Conservation (phyloP, 805 yeast genomes). For the Lipomyces starkeyi region DNA sequence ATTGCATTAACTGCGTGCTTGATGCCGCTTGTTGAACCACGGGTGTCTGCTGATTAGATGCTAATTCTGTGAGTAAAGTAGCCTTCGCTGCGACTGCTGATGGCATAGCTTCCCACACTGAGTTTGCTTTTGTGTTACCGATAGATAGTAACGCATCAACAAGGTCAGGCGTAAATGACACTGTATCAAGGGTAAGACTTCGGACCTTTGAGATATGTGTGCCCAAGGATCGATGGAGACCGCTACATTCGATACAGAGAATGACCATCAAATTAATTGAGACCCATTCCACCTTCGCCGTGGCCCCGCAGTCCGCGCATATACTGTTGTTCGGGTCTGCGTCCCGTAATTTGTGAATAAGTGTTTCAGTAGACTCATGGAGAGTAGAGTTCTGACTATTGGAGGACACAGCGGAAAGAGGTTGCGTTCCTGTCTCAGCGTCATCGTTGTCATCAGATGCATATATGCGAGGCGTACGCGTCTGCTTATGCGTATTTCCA, state of each 20-base stretch:
- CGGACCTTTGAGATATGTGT: constrained; percentile 78
- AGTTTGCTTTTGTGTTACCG: constrained; percentile 61
- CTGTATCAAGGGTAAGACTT: constrained; percentile 75
- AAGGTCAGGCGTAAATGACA: constrained; percentile 62
- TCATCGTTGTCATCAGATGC: constrained; percentile 2
- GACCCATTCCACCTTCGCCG: constrained; percentile 80
- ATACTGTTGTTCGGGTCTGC: constrained; percentile 58
- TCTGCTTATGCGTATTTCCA: not conserved
- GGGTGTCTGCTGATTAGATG: not conserved
- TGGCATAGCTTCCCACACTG: constrained; percentile 60
- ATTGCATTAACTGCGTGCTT: constrained; percentile 42
- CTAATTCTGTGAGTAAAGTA: constrained; percentile 18
- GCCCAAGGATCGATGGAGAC: constrained; percentile 86
- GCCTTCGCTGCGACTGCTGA: constrained; percentile 36
- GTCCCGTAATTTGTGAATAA: constrained; percentile 29
- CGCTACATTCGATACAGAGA: constrained; percentile 84
- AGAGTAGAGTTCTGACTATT: constrained; percentile 2
- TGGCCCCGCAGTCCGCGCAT: constrained; percentile 82
- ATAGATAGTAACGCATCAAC: constrained; percentile 61
- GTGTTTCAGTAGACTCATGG: constrained; percentile 12
- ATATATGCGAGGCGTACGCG: not conserved
- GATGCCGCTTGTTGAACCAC: constrained; percentile 7
- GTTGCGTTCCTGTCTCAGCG: not conserved
- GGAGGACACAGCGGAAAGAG: not conserved
- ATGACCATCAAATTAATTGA: constrained; percentile 74